phyloP scores from a whole-genome alignment of 2,329 filamentous ascomycete species.

The Thelonectria discophora region DNA sequence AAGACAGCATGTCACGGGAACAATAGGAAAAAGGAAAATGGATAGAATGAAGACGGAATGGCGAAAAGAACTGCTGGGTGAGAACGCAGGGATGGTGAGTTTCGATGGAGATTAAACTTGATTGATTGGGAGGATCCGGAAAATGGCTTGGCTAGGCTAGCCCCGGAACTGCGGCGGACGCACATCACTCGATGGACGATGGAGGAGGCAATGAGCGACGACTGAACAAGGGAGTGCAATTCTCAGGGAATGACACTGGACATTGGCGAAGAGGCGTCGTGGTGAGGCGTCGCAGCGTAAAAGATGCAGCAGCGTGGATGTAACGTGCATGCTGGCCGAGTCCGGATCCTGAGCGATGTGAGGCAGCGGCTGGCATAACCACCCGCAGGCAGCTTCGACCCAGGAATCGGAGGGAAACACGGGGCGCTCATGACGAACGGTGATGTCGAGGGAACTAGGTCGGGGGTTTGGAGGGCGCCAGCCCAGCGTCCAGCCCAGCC shows the following conservation, averaged over 20 bases:
- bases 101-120: conserved; percentile 29
- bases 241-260: conserved; percentile 10
- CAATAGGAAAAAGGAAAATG: conserved; percentile 22
- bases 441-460: conserved; percentile 24
- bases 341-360: conserved; percentile 6
- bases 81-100: conserved; percentile 32
- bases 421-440: conserved; percentile 25
- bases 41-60: conserved; percentile 19
- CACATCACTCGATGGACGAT: not conserved
- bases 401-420: conserved; percentile 20
- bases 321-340: conserved; percentile 26
- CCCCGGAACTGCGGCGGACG: conserved; percentile 21
- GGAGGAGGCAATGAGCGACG: not conserved
- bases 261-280: conserved; percentile 23
- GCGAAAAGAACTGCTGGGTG: conserved; percentile 19
- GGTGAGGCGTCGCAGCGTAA: conserved; percentile 33
- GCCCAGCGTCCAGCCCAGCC: conserved; percentile 19
- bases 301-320: conserved; percentile 25
- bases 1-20: conserved; percentile 26
- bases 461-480: not conserved
- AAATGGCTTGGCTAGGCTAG: conserved; percentile 25
- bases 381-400: conserved; percentile 8
- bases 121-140: conserved; percentile 27
- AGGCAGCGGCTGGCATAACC: conserved; percentile 5
- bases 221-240: conserved; percentile 11